Base-by-base conservation (phyloP, 352 stramenopile genomes). In the Globisporangium iwayamae region DNA sequence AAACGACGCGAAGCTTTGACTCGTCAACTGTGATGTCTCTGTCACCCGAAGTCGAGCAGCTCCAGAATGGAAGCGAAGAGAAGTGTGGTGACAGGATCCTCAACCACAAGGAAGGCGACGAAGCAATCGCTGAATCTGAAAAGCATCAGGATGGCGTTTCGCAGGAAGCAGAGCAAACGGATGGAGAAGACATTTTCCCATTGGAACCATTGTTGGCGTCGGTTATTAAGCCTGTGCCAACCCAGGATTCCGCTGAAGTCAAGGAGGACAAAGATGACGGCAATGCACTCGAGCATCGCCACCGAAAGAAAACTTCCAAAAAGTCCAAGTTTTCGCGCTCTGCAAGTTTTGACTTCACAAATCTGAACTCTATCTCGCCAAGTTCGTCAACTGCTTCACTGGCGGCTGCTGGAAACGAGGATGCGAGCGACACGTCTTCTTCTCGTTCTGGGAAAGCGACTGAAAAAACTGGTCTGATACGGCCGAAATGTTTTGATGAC, bases 401-500 rank as follows among this genome's bases (percentile, higher is more conserved):
- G 25, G 22, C 13, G 22, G 32, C 30, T 30, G 47, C 47, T 36
- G 41, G 18, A 8, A 36, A 39, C 16, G 28, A 63, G 1, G 43
- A 54, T 38, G 52, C 28, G 1, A 70, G 50, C 28, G 63, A 63
- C 18, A 20, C 60, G 11, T 51, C 30, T 3, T 63, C 45, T 18
- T 54, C 55, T 20, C 46, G 25, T 6, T 46, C 51, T 16, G 56
- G 43, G 3, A 59, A 45, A 8, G 9, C 8, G 32, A 20, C 4
- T 46, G 10, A 58, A 16, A 45, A 46, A 32, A 32, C 32, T 58
- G n/a, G 18, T 2, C 39, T 47, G 39, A 41, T 30, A 22, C 65
- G 65, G 4, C 78, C 79, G 48, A 89, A 89, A 45, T 86, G 77
- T 11, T 93, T 93, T 70, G 84, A 93, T 66, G 84, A 93, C 64